phyloP scores from a whole-genome alignment of 345 rosid genomes.

The Acer yangbiense region DNA sequence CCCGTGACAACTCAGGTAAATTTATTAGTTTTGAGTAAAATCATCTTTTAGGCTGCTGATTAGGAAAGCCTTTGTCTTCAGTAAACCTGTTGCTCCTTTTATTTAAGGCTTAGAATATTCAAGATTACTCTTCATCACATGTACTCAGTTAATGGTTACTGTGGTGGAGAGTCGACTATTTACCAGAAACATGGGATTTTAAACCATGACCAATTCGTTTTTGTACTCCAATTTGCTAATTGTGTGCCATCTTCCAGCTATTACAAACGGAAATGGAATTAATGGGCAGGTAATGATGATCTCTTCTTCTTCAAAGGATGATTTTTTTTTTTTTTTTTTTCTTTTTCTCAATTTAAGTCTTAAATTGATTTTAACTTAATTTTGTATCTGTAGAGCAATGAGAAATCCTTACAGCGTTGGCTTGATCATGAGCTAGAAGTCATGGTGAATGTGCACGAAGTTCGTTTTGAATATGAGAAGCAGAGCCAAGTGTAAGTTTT shows the following conservation, averaged over 20 bases:
- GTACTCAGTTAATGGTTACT: conserved; percentile 12
- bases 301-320: background rate
- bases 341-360: conserved; percentile 4
- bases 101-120: conserved; percentile 9
- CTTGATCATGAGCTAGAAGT: conserved; percentile 97
- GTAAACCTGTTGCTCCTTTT: background rate
- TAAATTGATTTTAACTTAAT: conserved; percentile 17
- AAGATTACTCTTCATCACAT: conserved; percentile 1
- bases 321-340: background rate
- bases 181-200: conserved; percentile 6
- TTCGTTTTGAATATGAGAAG: conserved; percentile 92
- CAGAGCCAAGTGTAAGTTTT: conserved; percentile 94
- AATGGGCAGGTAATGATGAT: conserved; percentile 74
- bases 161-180: conserved; percentile 12
- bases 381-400: conserved; percentile 61
- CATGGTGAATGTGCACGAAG: conserved; percentile 99
- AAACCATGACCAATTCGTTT: background rate
- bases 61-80: conserved; percentile 11
- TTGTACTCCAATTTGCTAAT: conserved; percentile 34
- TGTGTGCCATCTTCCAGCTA: conserved; percentile 49
- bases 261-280: conserved; percentile 68
- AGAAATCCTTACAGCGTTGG: conserved; percentile 91
- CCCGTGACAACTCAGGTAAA: conserved; percentile 76
- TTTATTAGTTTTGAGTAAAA: background rate
- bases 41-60: background rate